Evolutionary conservation across 805 yeast genomes (phyloP).

Genomic region (Kodamaea kakaduensis): DNA sequence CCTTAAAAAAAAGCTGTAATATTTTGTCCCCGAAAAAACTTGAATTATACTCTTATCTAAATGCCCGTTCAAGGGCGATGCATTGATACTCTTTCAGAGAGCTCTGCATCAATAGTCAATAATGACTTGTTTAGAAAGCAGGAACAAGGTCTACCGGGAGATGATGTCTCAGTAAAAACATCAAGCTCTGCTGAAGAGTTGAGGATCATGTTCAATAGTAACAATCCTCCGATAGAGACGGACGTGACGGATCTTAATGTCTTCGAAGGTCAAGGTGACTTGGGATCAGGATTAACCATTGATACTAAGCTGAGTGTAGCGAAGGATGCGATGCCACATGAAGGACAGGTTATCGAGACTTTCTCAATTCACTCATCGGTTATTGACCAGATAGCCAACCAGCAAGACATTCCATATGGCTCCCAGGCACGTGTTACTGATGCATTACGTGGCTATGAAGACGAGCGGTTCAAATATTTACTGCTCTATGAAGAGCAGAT

Average conservation of each 20-base stretch:
- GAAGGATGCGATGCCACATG: no score
- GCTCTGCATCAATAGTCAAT: slow-evolving; percentile 11
- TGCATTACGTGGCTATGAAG: slow-evolving; percentile 8
- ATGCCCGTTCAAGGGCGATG: slow-evolving; percentile 11
- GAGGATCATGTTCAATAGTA: slow-evolving; percentile 10
- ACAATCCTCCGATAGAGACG: slow-evolving; percentile 8
- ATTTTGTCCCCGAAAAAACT: no score
- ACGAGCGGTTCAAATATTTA: slow-evolving; percentile 27
- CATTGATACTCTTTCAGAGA: slow-evolving; percentile 9
- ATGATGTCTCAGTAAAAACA: slow-evolving; percentile 3
- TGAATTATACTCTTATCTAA: neutral
- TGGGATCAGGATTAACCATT: no score
- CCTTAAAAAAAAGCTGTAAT: no score
- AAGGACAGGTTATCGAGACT: no score
- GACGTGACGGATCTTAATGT: slow-evolving; percentile 12
- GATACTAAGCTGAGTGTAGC: no score
- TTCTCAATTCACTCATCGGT: slow-evolving; percentile 25
- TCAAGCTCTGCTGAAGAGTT: slow-evolving; percentile 12
- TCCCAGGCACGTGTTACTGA: slow-evolving; percentile 1
- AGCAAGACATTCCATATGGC: slow-evolving; percentile 5
- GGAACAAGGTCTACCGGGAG: neutral
- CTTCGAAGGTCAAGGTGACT: slow-evolving; percentile 13
- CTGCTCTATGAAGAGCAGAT: slow-evolving; percentile 20
- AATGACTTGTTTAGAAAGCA: slow-evolving; percentile 8
- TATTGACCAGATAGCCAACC: slow-evolving; percentile 17